These are phyloP conservation scores for Platanus orientalis DNA, from an alignment of 164 flowering plant genomes.

Conservation along the genomic window DNA sequence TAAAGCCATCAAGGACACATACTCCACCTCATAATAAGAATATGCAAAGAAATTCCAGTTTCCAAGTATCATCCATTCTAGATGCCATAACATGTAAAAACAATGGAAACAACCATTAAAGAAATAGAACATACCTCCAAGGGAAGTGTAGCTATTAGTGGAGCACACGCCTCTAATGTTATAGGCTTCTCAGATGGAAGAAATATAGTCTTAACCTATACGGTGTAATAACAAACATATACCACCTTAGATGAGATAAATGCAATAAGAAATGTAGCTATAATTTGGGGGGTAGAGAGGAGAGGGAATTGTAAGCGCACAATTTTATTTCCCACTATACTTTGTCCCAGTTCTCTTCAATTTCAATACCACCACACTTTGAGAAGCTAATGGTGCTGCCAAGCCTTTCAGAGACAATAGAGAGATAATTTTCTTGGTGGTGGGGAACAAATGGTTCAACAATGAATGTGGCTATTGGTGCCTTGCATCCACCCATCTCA, in stretches of 20 bases:
- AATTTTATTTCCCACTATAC: conserved; percentile 24
- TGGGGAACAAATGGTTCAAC: conserved; percentile 93
- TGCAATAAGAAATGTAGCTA: background rate
- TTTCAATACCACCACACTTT: conserved; percentile 94
- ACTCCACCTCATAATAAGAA: too few species aligned
- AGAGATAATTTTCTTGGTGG: conserved; percentile 72
- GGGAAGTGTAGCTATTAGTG: conserved; percentile 25
- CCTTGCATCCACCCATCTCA: conserved; percentile 95
- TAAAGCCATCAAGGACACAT: too few species aligned
- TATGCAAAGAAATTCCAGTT: too few species aligned
- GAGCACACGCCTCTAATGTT: conserved; percentile 67
- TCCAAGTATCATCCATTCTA: too few species aligned
- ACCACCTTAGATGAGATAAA: background rate
- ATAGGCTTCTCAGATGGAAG: conserved; percentile 66
- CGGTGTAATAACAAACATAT: background rate
- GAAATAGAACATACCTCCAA: too few species aligned
- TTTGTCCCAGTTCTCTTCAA: conserved; percentile 98
- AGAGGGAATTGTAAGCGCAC: too few species aligned
- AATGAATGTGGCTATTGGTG: conserved; percentile 83
- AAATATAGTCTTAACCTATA: conserved; percentile 71
- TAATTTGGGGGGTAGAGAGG: too few species aligned
- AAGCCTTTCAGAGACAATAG: conserved; percentile 80
- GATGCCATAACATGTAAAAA: too few species aligned
- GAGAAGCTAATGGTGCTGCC: conserved; percentile 83
- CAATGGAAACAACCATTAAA: too few species aligned